These are phyloP conservation scores for Saccharomycopsis oosterbeekiorum DNA, from an alignment of 805 yeast genomes.

Conservation along the genomic window DNA sequence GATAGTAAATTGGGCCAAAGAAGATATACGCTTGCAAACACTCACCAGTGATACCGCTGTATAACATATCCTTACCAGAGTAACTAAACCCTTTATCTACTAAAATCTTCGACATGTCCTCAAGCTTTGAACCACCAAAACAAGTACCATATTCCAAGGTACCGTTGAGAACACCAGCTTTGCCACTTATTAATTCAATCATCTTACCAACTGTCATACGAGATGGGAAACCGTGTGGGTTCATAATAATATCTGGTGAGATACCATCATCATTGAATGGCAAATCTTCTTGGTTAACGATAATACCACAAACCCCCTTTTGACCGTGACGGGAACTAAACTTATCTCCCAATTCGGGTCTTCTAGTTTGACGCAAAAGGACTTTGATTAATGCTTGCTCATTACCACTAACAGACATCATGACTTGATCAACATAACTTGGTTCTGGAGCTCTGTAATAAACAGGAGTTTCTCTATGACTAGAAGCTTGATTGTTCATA, in stretches of 20 bases:
- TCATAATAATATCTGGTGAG: constrained; percentile 93
- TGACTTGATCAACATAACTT: constrained; percentile 89
- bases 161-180: constrained; percentile 94
- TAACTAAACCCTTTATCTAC: constrained; percentile 88
- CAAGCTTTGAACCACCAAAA: constrained; percentile 94
- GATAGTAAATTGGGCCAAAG: constrained; percentile 97
- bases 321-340: constrained; percentile 97
- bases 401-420: constrained; percentile 92
- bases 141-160: constrained; percentile 92
- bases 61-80: constrained; percentile 95
- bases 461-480: constrained; percentile 86
- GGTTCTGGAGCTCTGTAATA: constrained; percentile 93
- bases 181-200: constrained; percentile 93
- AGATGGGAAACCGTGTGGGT: constrained; percentile 99
- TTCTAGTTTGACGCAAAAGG: constrained; percentile 83
- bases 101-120: constrained; percentile 85
- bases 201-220: constrained; percentile 99
- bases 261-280: constrained; percentile 93
- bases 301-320: constrained; percentile 98
- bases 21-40: constrained; percentile 94
- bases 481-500: constrained; percentile 28
- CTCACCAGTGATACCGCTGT: constrained; percentile 96
- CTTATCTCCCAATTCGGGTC: constrained; percentile 97
- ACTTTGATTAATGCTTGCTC: constrained; percentile 94
- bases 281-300: constrained; percentile 92